A percentile compares a stretch with the other conserved stretches of the same genome.
phyloP scores from a whole-genome alignment of 805 yeast species.

The Phaffomyces antillensis region DNA sequence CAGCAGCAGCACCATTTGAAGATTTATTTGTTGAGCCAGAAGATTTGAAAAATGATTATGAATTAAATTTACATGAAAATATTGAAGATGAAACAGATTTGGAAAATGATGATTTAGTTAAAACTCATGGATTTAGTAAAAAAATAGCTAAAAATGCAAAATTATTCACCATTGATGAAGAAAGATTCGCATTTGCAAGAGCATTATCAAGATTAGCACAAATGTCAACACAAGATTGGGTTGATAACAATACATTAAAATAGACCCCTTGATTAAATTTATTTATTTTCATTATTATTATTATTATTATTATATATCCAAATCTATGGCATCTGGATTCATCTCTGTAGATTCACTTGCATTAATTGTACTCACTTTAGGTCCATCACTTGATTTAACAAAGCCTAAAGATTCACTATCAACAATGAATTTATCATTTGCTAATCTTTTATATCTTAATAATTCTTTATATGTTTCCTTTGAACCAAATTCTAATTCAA shows the following conservation, averaged over 20 bases:
- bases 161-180: conserved; percentile 89
- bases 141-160: conserved; percentile 62
- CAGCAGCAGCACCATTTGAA: conserved; percentile 79
- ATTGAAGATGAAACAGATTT: conserved; percentile 23
- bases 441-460: conserved; percentile 50
- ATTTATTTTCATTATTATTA: not conserved
- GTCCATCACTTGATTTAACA: conserved; percentile 34
- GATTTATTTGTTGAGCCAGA: conserved; percentile 84
- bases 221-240: conserved; percentile 93
- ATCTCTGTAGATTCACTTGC: conserved; percentile 9
- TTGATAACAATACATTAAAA: conserved; percentile 34
- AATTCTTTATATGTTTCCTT: conserved; percentile 69
- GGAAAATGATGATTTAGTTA: conserved; percentile 55
- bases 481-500: conserved; percentile 66
- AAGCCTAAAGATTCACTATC: conserved; percentile 38
- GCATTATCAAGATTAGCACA: conserved; percentile 87
- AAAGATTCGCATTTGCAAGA: conserved; percentile 92
- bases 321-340: conserved; percentile 57
- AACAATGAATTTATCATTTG: conserved; percentile 25
- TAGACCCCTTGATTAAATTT: not conserved
- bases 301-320: conserved; percentile 28
- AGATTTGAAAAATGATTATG: conserved; percentile 33
- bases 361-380: conserved; percentile 25
- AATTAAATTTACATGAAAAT: conserved; percentile 16
- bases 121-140: conserved; percentile 71